These are phyloP conservation scores for Nannochloropsis granulata DNA, from an alignment of 108 stramenopile genomes.

Conservation along the genomic window DNA sequence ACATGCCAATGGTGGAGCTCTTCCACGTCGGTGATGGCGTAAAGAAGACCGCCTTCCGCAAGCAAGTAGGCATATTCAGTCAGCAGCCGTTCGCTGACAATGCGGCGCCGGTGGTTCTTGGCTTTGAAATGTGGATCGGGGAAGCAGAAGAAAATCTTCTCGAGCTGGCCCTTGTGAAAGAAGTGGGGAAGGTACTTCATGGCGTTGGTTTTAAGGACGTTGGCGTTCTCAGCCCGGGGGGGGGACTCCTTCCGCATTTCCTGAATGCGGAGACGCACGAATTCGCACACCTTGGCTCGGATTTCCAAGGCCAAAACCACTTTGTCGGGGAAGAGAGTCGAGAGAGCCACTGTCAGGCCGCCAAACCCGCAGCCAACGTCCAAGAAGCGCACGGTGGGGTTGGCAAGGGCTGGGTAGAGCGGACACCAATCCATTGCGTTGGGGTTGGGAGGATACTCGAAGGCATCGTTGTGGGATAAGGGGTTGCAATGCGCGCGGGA, in stretches of 20 bases:
- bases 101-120: constrained; percentile 85
- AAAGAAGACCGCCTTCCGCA: constrained; percentile 53
- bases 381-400: constrained; percentile 12
- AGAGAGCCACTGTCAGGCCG: constrained; percentile 45
- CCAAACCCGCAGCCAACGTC: constrained; percentile 41
- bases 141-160: constrained; percentile 88
- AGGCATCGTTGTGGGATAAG: constrained; percentile 76
- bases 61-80: constrained; percentile 82
- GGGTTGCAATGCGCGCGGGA: constrained; percentile 93
- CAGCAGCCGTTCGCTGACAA: constrained; percentile 53
- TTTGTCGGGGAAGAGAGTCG: constrained; percentile 54
- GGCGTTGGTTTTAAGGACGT: constrained; percentile 71
- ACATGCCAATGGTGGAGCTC: constrained; percentile 92
- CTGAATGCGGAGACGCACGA: constrained; percentile 75
- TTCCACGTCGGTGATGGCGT: constrained; percentile 87
- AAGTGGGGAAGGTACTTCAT: constrained; percentile 70
- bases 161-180: constrained; percentile 42
- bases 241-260: constrained; percentile 58
- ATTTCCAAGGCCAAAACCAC: constrained; percentile 86
- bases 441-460: constrained; percentile 64
- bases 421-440: constrained; percentile 70
- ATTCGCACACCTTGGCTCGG: constrained; percentile 85
- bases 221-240: constrained; percentile 60
- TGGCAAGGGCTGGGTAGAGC: constrained; percentile 47
- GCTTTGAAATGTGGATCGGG: constrained; percentile 96